Conservation (phyloP, 2,329 filamentous ascomycete species). For the Trichoderma sp. region DNA sequence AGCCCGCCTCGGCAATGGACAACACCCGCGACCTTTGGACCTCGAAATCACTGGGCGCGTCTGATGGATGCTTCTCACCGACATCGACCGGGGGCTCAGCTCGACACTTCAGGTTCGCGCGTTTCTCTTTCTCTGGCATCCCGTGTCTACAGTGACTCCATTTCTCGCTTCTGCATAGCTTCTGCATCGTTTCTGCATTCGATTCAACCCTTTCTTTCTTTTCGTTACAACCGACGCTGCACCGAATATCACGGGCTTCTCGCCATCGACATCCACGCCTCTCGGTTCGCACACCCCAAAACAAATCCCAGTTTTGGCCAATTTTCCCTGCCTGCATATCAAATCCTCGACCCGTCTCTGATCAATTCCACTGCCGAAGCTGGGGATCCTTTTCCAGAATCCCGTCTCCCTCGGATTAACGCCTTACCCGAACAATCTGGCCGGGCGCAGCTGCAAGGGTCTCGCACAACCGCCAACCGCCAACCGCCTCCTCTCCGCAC, state of each 20-base stretch:
- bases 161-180: not conserved
- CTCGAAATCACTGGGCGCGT: slow-evolving; percentile 21
- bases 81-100: slow-evolving; percentile 25
- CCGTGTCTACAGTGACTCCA: not conserved
- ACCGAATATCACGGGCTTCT: not conserved
- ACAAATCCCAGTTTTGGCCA: not conserved
- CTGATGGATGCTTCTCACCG: slow-evolving; percentile 25
- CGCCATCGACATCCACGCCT: not conserved
- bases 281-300: slow-evolving; percentile 15
- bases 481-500: slow-evolving; percentile 20
- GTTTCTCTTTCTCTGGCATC: not conserved
- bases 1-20: slow-evolving; percentile 9
- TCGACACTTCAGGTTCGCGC: slow-evolving; percentile 13
- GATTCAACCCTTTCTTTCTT: not conserved
- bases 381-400: not conserved
- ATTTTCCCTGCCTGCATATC: slow-evolving; percentile 1
- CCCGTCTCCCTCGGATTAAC: not conserved
- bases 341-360: slow-evolving; percentile 8
- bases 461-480: slow-evolving; percentile 5
- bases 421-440: slow-evolving; percentile 12
- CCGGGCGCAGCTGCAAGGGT: slow-evolving; percentile 13
- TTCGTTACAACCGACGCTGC: not conserved
- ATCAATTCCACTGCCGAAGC: slow-evolving; percentile 9
- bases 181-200: not conserved
- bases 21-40: slow-evolving; percentile 23